These are phyloP conservation scores for Pseudogymnoascus destructans DNA, from an alignment of 2,329 filamentous ascomycete species.

Conservation along the genomic window DNA sequence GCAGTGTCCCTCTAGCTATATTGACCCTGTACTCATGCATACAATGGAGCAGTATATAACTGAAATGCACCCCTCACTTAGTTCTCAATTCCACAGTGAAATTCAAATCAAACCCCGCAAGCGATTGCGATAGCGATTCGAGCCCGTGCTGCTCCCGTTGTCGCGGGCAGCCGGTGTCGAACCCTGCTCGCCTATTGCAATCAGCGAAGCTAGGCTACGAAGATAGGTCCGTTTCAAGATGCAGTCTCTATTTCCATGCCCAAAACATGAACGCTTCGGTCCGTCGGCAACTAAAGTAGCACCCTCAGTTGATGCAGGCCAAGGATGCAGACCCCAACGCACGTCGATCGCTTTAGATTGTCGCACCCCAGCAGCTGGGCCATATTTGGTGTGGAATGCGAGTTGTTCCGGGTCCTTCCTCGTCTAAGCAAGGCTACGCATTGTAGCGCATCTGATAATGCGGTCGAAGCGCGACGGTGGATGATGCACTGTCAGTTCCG, in stretches of 20 bases:
- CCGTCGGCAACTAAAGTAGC: constrained; percentile 5
- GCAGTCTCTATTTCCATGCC: background rate
- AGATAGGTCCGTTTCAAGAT: background rate
- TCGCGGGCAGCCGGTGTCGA: background rate
- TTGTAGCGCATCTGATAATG: background rate
- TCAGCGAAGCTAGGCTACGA: background rate
- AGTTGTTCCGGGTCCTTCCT: background rate
- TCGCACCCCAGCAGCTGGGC: background rate
- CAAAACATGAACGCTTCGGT: background rate
- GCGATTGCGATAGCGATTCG: background rate
- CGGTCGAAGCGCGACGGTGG: background rate
- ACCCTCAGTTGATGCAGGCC: background rate
- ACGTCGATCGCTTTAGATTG: background rate
- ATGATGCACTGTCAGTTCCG: background rate
- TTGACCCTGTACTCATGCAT: background rate
- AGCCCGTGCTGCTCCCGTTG: background rate
- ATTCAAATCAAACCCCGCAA: background rate
- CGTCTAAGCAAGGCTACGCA: background rate
- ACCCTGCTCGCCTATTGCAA: background rate
- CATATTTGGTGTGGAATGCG: background rate
- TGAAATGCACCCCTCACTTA: background rate
- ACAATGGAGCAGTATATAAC: background rate
- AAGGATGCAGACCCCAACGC: background rate
- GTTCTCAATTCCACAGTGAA: background rate
- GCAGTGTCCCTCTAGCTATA: background rate